Percentiles rank a stretch among this genome's conserved stretches.
Conservation (phyloP, 306 rosid species). For the Cicer judaicum region DNA sequence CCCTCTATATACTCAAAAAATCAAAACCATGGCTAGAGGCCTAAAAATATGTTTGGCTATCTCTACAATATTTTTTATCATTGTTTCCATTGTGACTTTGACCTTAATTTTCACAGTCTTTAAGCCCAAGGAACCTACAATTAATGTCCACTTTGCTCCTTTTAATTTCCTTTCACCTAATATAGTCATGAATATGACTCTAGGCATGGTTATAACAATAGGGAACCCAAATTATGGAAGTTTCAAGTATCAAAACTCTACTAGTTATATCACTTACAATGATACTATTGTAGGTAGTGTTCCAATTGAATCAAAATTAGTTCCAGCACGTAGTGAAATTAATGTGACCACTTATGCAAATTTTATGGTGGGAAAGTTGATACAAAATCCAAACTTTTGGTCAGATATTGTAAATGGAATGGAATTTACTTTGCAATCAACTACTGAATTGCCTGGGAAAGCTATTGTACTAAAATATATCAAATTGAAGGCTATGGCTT, state of each 20-base stretch:
- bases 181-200: constrained; percentile 37
- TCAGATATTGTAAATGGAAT: neutral
- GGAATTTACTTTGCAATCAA: constrained; percentile 50
- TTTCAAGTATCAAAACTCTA: constrained; percentile 38
- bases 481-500: constrained; percentile 49
- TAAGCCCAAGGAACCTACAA: constrained; percentile 49
- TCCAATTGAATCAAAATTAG: constrained; percentile 23
- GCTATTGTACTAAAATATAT: constrained; percentile 48
- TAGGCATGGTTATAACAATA: constrained; percentile 47
- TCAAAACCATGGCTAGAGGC: constrained; percentile 48
- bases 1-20: neutral
- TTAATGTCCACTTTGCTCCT: constrained; percentile 33
- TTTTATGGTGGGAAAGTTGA: constrained; percentile 41
- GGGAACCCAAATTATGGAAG: constrained; percentile 49
- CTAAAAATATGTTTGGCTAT: constrained; percentile 44
- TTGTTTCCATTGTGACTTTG: constrained; percentile 21
- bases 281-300: constrained; percentile 44
- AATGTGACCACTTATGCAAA: constrained; percentile 28
- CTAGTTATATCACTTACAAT: constrained; percentile 33
- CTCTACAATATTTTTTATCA: constrained; percentile 35
- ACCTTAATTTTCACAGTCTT: constrained; percentile 51
- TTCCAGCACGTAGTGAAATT: constrained; percentile 43
- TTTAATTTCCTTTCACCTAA: constrained; percentile 31
- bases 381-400: constrained; percentile 22
- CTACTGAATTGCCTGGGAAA: constrained; percentile 48